Evolutionary conservation across 2,329 filamentous ascomycete genomes (phyloP), one percentile per base, ranked within the genome.

Genomic region (Herpotrichia juniperi): DNA sequence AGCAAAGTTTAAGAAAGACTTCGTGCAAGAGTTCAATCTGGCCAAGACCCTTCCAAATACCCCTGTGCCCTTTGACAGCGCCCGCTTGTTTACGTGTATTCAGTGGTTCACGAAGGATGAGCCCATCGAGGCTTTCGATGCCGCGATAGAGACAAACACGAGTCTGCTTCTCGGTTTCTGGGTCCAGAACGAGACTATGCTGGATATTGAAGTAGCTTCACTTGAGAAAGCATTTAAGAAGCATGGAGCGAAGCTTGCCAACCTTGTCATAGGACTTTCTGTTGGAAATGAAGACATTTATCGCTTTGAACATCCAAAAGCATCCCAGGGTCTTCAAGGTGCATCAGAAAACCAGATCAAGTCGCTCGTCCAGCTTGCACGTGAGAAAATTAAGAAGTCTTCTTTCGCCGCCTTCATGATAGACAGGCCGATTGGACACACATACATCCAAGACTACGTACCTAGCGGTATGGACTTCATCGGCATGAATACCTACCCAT

Each of bases 21-120:
- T 67, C 43, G 42, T 53, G 16, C 48, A 59, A 9, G 50, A 51
- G 22, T 71, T 69, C 48, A 55, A 57, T 22, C 42, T 62, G 2
- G 65, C 65, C 1, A 53, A 61, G 12, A 64, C 53, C 16, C 58
- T 69, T 12, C 22, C 35, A 14, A 54, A 52, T 19, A 60, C 58
- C 6, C 40, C 86, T 26, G 75, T 79, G 7, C 83, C 82, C 42
- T 91, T 89, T 77, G 86, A 79, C 64, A 87, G 83, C 54, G 87
- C 86, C 22, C 85, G 88, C 50, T 78, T 91, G 21, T 91, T 87
- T 74, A 90, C 87, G 75, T 88, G 51, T 84, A 90, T 81, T 14
- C 52, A 58, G 22, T 43, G 51, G 2, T 49, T 54, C 6, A 40
- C 16, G 16, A 40, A 81, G 56, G 84, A 81, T 72, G 79, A 81